Percentiles rank a stretch among this genome's conserved stretches.
Conservation (phyloP, 2,329 filamentous ascomycete genomes). For the Apiospora marii region DNA sequence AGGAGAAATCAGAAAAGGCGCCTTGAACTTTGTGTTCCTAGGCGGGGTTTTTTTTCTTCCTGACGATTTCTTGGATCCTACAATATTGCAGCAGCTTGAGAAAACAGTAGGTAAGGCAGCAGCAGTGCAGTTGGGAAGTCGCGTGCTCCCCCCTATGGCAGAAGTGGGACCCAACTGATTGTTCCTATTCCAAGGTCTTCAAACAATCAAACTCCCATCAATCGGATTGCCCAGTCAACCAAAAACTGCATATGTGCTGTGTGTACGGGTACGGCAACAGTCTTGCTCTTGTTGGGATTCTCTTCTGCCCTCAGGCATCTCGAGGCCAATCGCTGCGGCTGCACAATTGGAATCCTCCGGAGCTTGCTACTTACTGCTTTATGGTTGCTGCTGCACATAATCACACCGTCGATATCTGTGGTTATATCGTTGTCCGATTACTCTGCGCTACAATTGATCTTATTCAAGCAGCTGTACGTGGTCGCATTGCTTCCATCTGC, state of each 20-base stretch:
- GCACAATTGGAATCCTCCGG: not conserved
- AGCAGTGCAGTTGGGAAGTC: not conserved
- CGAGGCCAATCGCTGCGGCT: too few species aligned
- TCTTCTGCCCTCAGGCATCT: not conserved
- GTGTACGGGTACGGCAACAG: too few species aligned
- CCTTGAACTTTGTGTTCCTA: not conserved
- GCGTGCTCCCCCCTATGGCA: conserved; percentile 6
- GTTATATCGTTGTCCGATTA: not conserved
- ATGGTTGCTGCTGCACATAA: not conserved
- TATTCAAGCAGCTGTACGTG: not conserved
- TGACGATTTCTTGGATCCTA: not conserved
- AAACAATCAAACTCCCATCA: not conserved
- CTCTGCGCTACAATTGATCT: not conserved
- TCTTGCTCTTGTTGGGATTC: not conserved
- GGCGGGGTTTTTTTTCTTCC: too few species aligned
- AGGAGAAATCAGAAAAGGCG: not conserved
- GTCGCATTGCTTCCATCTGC: not conserved
- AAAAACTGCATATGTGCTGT: not conserved
- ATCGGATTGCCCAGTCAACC: not conserved
- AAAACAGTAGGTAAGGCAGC: conserved; percentile 2
- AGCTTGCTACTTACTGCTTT: not conserved
- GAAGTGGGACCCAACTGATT: conserved; percentile 13
- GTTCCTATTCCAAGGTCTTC: not conserved
- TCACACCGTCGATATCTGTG: not conserved
- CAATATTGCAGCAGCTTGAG: not conserved